Percentiles rank a stretch among this genome's conserved stretches.
These are phyloP conservation scores for Corchorus capsularis DNA, from an alignment of 345 rosid species.

Conservation along the genomic window DNA sequence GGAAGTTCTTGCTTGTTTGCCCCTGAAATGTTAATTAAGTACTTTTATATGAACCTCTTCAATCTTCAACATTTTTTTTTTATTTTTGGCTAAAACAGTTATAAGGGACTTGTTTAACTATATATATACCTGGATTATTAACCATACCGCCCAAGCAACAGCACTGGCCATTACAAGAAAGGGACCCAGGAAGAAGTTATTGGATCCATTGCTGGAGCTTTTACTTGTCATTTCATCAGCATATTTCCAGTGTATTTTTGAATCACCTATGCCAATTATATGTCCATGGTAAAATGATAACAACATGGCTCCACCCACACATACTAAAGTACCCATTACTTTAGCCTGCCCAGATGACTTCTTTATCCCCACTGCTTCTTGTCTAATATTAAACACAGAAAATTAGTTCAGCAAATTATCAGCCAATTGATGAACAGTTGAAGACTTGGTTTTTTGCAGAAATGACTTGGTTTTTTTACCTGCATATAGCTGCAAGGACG, in stretches of 20 bases:
- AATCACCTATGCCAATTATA: slow-evolving; percentile 50
- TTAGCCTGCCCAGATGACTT: slow-evolving; percentile 75
- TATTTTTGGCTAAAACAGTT: neutral
- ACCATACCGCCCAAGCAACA: slow-evolving; percentile 73
- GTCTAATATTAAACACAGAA: slow-evolving; percentile 39
- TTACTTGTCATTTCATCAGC: slow-evolving; percentile 40
- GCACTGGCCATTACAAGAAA: slow-evolving; percentile 58
- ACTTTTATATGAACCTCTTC: neutral
- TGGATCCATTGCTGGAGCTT: slow-evolving; percentile 27
- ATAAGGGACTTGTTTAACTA: slow-evolving; percentile 10
- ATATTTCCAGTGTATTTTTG: slow-evolving; percentile 76
- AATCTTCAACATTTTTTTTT: neutral
- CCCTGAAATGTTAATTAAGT: slow-evolving; percentile 47
- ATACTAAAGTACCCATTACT: slow-evolving; percentile 65
- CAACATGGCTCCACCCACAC: slow-evolving; percentile 94
- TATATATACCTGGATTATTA: slow-evolving; percentile 82
- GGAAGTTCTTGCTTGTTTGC: slow-evolving; percentile 58
- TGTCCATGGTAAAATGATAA: slow-evolving; percentile 87
- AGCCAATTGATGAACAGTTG: neutral
- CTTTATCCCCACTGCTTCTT: slow-evolving; percentile 67
- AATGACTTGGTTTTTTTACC: slow-evolving; percentile 47
- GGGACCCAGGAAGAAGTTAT: slow-evolving; percentile 60
- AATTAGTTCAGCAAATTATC: neutral
- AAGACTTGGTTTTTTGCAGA: neutral
- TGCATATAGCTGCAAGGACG: slow-evolving; percentile 70